These are phyloP conservation scores for Achaetomiella virescens DNA, from an alignment of 495 filamentous ascomycete genomes.

Conservation along the genomic window DNA sequence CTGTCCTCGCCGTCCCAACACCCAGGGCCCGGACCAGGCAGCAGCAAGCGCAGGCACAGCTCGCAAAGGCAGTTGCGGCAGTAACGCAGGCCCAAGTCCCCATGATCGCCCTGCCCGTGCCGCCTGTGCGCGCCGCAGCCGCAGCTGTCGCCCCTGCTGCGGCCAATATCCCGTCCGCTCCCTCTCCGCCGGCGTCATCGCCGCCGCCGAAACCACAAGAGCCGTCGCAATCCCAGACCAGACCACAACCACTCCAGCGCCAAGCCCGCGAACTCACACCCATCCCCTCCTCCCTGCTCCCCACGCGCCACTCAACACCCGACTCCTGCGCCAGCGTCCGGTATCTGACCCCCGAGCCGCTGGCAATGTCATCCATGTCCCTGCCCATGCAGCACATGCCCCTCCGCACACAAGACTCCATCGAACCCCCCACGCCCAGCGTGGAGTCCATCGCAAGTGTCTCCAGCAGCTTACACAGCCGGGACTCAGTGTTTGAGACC, in stretches of 20 bases:
- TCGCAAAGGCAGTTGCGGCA: constrained; percentile 1
- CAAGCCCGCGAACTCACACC: constrained; percentile 10
- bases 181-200: background rate
- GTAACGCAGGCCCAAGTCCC: constrained; percentile 2
- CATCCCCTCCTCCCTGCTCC: constrained; percentile 9
- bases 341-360: background rate
- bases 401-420: background rate
- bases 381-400: background rate
- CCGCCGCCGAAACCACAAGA: background rate
- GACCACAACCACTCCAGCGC: background rate
- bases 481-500: constrained; percentile 24
- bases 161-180: background rate
- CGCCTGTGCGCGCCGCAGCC: constrained; percentile 3
- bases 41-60: constrained; percentile 3
- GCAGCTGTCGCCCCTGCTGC: too few relatives aligned
- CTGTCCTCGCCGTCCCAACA: constrained; percentile 17
- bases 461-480: constrained; percentile 5
- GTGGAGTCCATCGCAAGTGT: constrained; percentile 19
- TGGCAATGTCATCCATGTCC: background rate
- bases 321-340: background rate
- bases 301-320: constrained; percentile 2
- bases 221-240: constrained; percentile 1
- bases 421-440: constrained; percentile 15
- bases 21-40: constrained; percentile 2
- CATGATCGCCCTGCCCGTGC: constrained; percentile 7